Conservation (phyloP, 805 yeast species). For the Pichia gijzeniarum region DNA sequence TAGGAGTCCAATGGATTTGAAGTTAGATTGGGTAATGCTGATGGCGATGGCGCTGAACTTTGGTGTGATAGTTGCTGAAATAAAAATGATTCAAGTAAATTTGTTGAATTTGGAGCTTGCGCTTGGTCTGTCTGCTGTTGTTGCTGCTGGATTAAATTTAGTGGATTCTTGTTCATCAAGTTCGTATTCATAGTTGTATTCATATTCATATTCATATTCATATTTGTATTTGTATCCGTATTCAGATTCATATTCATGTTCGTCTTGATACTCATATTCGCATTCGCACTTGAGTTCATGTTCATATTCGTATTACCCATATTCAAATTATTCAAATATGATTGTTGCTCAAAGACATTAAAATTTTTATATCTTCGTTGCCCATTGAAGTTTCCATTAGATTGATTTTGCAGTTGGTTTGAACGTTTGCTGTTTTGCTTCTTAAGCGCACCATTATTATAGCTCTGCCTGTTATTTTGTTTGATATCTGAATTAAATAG, state of each 20-base stretch:
- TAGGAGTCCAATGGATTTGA: background rate
- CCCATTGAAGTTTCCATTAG: conserved; percentile 1
- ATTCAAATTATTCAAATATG: background rate
- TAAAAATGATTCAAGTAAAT: conserved; percentile 10
- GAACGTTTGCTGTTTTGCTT: background rate
- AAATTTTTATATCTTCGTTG: conserved; percentile 1
- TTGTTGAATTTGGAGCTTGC: conserved; percentile 1
- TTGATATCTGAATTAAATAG: background rate
- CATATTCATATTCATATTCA: too few species aligned
- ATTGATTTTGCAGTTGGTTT: conserved; percentile 4
- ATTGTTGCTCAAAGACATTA: background rate
- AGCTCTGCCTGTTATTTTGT: conserved; percentile 3
- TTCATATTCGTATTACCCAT: too few species aligned
- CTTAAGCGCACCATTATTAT: background rate
- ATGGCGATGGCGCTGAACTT: conserved; percentile 3
- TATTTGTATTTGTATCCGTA: background rate
- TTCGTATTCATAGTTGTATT: too few species aligned
- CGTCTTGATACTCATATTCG: background rate
- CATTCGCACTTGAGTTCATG: background rate
- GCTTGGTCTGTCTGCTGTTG: background rate
- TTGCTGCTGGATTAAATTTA: conserved; percentile 5
- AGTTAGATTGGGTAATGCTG: conserved; percentile 5
- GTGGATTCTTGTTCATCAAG: too few species aligned
- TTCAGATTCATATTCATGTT: background rate
- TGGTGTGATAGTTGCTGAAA: conserved; percentile 10